These are phyloP conservation scores for Dactylonectria macrodidyma DNA, from an alignment of 2,329 filamentous ascomycete species.

Conservation along the genomic window DNA sequence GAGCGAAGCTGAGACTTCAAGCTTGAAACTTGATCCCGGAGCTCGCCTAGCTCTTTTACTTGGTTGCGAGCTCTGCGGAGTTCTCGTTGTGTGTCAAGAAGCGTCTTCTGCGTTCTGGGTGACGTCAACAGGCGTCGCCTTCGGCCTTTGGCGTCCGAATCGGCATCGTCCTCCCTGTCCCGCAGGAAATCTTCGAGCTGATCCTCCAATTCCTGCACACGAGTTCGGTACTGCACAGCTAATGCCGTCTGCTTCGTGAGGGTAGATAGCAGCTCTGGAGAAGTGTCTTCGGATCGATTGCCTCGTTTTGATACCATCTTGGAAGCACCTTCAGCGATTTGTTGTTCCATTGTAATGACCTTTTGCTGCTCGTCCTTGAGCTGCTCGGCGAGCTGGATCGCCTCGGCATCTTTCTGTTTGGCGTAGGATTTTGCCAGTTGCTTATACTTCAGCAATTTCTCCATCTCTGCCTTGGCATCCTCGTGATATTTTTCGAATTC, in stretches of 20 bases:
- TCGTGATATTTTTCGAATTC: constrained; percentile 82
- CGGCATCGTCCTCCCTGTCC: constrained; percentile 54
- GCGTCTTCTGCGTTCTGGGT: constrained; percentile 65
- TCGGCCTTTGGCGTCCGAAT: constrained; percentile 48
- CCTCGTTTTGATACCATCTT: constrained; percentile 61
- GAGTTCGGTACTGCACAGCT: constrained; percentile 70
- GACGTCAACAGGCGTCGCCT: constrained; percentile 59
- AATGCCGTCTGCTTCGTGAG: constrained; percentile 71
- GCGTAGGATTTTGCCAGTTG: constrained; percentile 85
- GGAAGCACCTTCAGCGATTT: constrained; percentile 72
- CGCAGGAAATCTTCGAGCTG: constrained; percentile 60
- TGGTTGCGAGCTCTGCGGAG: constrained; percentile 69
- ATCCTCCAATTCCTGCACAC: constrained; percentile 71
- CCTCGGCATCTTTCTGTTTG: constrained; percentile 82
- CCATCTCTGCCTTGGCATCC: constrained; percentile 81
- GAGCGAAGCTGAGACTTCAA: constrained; percentile 66
- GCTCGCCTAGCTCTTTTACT: constrained; percentile 64
- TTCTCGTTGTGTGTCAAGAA: constrained; percentile 69
- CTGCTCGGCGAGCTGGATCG: constrained; percentile 74
- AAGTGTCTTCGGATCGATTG: constrained; percentile 58
- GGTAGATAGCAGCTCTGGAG: constrained; percentile 65
- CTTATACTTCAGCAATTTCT: constrained; percentile 85
- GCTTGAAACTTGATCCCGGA: constrained; percentile 68
- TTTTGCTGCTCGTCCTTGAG: constrained; percentile 79
- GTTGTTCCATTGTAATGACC: constrained; percentile 74